Base-by-base conservation (phyloP, 257 asterid species). In the Plantago elongata region DNA sequence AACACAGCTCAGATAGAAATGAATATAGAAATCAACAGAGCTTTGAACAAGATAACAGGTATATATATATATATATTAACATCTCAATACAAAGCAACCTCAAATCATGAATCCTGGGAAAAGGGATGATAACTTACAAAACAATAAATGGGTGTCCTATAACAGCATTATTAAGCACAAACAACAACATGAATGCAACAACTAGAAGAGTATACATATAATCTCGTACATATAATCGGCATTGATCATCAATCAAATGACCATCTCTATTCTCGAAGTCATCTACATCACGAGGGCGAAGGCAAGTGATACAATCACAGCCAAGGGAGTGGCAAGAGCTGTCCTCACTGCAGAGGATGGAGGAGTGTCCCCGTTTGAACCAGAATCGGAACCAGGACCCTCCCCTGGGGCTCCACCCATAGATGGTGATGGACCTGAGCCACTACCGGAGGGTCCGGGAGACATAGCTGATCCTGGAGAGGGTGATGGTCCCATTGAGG, bases 201-300 rank as follows among this genome's bases (percentile, higher is more conserved):
- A 14, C 68, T 54, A 38, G 42, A 34, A 34, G 40, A 34, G 54
- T n/a, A 49, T 49, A 50, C 56, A 50, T 34, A 34, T 7, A 34
- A 34, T 34, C 40, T 16, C 64, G 60, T 61, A 54, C 40, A 65
- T 46, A 65, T 14, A 56, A 43, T 22, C 30, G 51, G 17, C 40
- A 34, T 34, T 7, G 40, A 49, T 62, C 67, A 49, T 52, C 73
- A 49, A 12, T n/a, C 18, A 9, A 50, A 50, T 17, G 11, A 54
- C 29, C 66, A 63, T 18, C 5, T 60, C 55, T 48, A 75, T 34
- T 45, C 62, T 54, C 3, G 43, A 34, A 51, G 9, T 48, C 42
- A 38, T 70, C 79, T 82, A 82, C 46, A 78, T 59, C 74, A 70
- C 5, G 40, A 77, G 58, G 48, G 70, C 72, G 16, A 75, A 44